These are phyloP conservation scores for Zizania latifolia DNA, from an alignment of 176 grass and related monocot genomes.

Conservation along the genomic window DNA sequence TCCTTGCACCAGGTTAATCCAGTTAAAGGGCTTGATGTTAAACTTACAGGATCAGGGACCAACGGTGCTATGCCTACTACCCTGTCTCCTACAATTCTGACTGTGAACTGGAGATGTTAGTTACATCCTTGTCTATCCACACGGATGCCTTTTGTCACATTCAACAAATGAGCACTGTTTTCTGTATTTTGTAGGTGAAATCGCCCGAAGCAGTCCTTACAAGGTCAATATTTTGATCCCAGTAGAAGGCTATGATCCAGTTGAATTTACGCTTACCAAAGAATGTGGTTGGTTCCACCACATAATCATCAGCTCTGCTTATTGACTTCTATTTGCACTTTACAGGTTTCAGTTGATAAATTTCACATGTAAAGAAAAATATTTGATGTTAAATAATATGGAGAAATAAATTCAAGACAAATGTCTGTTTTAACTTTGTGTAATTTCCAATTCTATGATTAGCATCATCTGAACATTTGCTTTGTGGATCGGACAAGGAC, in stretches of 20 bases:
- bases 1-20: conserved; percentile 62
- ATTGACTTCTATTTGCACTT: neutral
- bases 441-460: neutral
- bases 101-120: conserved; percentile 86
- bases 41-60: conserved; percentile 58
- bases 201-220: conserved; percentile 53
- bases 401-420: neutral
- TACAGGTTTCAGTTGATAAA: conserved; percentile 1
- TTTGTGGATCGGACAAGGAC: neutral
- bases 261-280: conserved; percentile 80
- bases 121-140: conserved; percentile 4
- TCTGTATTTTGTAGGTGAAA: conserved; percentile 61
- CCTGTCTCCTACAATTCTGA: conserved; percentile 78
- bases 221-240: conserved; percentile 64
- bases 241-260: conserved; percentile 72
- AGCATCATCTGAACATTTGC: neutral
- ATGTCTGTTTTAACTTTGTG: neutral
- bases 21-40: conserved; percentile 56
- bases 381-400: neutral
- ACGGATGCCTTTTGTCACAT: conserved; percentile 8
- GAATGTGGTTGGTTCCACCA: conserved; percentile 74
- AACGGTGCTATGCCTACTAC: conserved; percentile 57
- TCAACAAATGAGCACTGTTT: conserved; percentile 8
- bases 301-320: conserved; percentile 1
- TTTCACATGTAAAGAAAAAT: neutral